Evolutionary conservation across 768 basidiomycete species (phyloP), one percentile per base, ranked within the genome.

Genomic region (Rubroboletus satanas): DNA sequence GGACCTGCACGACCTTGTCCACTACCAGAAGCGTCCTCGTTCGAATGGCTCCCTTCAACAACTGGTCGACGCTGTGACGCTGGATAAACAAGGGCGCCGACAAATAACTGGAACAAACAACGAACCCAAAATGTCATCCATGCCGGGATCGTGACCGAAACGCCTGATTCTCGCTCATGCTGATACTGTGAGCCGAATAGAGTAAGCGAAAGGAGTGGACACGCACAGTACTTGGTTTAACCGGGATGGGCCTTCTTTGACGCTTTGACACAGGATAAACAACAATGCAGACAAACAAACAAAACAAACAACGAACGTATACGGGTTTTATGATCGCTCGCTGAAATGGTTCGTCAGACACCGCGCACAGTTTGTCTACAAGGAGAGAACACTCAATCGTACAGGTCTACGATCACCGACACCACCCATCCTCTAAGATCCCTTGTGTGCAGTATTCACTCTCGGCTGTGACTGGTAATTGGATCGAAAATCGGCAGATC

Each of bases 401-500:
- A 31, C 38, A 18, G 0, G 6, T 7, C 0, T 5, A 7, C 10
- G 1, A 17, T 0, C 18, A 21, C 21, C 21, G 21, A 21, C 21
- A 21, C 21, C 21, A 21, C 21, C 21, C 29, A 45, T 45, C n/a
- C 7, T 45, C 7, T 7, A 18, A 14, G n/a, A 17, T 31, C 3
- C 29, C n/a, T 14, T n/a, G 44, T 31, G 14, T 31, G 29, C 11
- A 23, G 2, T 49, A 21, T 29, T 7, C 8, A 1, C 28, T 49
- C 7, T 43, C 7, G 12, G n/a, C 3, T 14, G 26, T 29, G 48
- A 42, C n/a, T 18, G n/a, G n/a, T 4, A 31, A 29, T 36, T 14
- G n/a, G 28, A 31, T 17, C 6, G 7, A 11, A 7, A 18, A 23
- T 17, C n/a, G 23, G 26, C 15, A 29, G 6, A 23, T n/a, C 15